Conservation (phyloP, 78 protist species). For the Parvularia atlantis region DNA sequence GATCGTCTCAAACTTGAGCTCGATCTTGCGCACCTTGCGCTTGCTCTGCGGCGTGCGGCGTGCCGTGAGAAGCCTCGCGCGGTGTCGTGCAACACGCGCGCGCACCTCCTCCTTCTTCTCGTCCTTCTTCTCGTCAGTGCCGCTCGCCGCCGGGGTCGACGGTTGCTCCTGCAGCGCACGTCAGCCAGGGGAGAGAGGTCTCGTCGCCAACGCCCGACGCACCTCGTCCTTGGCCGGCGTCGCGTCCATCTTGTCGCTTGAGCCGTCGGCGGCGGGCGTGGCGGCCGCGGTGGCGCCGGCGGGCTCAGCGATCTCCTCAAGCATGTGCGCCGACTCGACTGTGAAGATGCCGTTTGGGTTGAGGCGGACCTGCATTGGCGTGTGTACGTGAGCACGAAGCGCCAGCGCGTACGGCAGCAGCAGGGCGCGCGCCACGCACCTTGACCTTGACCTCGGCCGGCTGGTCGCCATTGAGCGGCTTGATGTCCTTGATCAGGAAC, state of each 20-base stretch:
- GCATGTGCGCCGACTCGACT: constrained; percentile 51
- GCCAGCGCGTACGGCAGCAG: no score
- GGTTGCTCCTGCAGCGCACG: no score
- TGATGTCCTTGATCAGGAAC: constrained; percentile 2
- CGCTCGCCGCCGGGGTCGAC: no score
- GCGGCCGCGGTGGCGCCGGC: not conserved
- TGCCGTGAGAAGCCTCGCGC: no score
- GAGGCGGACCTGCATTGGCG: no score
- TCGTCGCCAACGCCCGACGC: not conserved
- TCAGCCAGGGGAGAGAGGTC: constrained; percentile 8
- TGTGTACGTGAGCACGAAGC: no score
- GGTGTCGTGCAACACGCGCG: no score
- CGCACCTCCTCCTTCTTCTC: constrained; percentile 24
- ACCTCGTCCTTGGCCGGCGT: not conserved
- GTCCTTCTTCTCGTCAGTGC: constrained; percentile 3
- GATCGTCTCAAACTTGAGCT: not conserved
- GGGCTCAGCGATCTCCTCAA: constrained; percentile 31
- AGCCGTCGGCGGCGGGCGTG: not conserved
- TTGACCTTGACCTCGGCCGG: constrained; percentile 48
- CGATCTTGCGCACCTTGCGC: no score
- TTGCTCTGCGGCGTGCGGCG: no score
- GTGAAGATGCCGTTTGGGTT: constrained; percentile 55
- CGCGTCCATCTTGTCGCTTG: not conserved
- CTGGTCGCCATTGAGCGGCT: constrained; percentile 3
- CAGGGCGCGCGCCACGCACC: no score